phyloP scores from a whole-genome alignment of 495 filamentous ascomycete species.

The Podospora pseudopauciseta region DNA sequence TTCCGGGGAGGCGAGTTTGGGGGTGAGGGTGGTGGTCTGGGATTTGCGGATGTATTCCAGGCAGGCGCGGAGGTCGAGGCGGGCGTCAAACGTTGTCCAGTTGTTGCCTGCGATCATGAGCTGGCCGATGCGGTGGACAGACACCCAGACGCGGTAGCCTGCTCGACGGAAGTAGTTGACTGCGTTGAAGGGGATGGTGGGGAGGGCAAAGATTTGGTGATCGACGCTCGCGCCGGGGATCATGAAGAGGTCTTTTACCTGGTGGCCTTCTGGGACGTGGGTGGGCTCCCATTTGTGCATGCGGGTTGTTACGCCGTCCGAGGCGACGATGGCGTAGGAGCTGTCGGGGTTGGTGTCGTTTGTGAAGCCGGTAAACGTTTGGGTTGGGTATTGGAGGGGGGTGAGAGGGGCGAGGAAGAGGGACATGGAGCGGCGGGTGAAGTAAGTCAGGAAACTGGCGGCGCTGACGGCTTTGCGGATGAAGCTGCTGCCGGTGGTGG shows the following conservation, averaged over 20 bases:
- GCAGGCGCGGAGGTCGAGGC: constrained; percentile 59
- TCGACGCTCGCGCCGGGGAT: constrained; percentile 61
- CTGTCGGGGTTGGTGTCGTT: constrained; percentile 43
- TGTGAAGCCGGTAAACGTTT: constrained; percentile 45
- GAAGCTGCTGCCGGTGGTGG: constrained; percentile 45
- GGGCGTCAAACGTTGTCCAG: constrained; percentile 59
- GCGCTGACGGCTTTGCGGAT: constrained; percentile 43
- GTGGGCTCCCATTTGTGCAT: constrained; percentile 56
- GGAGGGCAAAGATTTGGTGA: constrained; percentile 61
- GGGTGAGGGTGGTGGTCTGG: not conserved
- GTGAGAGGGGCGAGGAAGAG: constrained; percentile 56
- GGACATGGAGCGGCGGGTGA: constrained; percentile 50
- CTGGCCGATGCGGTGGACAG: constrained; percentile 59
- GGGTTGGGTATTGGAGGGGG: constrained; percentile 51
- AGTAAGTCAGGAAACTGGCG: constrained; percentile 53
- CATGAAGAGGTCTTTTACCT: constrained; percentile 51
- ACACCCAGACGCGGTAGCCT: constrained; percentile 57
- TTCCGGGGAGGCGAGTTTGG: constrained; percentile 22
- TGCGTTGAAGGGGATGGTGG: constrained; percentile 61
- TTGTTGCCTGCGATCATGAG: constrained; percentile 48
- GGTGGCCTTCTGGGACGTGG: constrained; percentile 25
- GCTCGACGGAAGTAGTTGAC: constrained; percentile 60
- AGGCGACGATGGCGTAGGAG: constrained; percentile 41
- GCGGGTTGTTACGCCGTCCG: constrained; percentile 51
- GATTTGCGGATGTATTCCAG: constrained; percentile 50